Conservation (phyloP, 202 grass and related monocot genomes). For the Eragrostis tef region DNA sequence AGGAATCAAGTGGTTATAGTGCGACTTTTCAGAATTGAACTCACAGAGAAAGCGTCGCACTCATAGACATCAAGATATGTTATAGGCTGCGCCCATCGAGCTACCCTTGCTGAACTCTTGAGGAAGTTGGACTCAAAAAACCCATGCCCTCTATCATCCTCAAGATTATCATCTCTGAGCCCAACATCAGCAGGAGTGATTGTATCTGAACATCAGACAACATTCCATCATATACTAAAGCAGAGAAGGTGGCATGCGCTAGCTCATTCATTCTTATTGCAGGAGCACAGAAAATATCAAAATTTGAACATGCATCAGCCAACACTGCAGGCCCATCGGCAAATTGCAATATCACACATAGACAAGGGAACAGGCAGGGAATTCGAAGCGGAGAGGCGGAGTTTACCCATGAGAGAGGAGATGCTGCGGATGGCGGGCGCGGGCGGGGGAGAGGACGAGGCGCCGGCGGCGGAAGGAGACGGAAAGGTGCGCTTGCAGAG, state of each 20-base stretch:
- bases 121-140: slow-evolving; percentile 68
- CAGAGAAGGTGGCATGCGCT: background rate
- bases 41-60: slow-evolving; percentile 78
- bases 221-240: slow-evolving; percentile 27
- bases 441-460: slow-evolving; percentile 45
- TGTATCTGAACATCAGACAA: slow-evolving; percentile 61
- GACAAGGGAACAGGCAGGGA: background rate
- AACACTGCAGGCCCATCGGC: background rate
- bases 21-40: background rate
- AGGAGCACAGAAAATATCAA: background rate
- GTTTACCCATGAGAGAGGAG: slow-evolving; percentile 73
- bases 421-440: slow-evolving; percentile 58
- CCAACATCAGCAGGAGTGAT: slow-evolving; percentile 78
- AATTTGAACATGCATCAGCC: background rate
- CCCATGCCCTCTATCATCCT: slow-evolving; percentile 80
- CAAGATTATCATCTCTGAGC: slow-evolving; percentile 59
- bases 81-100: slow-evolving; percentile 89
- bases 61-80: slow-evolving; percentile 84
- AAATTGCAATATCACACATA: background rate
- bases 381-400: background rate
- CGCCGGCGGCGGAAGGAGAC: slow-evolving; percentile 38
- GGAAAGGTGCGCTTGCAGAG: slow-evolving; percentile 83
- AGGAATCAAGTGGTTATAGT: background rate
- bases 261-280: background rate
- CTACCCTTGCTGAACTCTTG: slow-evolving; percentile 56